These are phyloP conservation scores for Trypanosoma conorhini DNA, from an alignment of 208 protist species.

Conservation along the genomic window DNA sequence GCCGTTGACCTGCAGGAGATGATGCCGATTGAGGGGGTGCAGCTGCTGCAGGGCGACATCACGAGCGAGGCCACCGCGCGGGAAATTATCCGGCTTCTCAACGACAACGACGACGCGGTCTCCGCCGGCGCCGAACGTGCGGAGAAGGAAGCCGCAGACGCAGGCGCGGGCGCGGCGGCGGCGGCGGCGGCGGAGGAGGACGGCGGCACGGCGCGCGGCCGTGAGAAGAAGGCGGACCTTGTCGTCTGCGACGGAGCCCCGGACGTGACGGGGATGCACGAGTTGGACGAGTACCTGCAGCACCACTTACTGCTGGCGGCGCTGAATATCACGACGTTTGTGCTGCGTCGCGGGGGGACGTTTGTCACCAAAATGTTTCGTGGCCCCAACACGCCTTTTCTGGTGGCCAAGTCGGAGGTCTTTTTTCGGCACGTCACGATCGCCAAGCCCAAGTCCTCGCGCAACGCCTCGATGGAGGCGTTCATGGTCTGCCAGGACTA, in stretches of 20 bases:
- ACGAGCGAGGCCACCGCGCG: constrained; percentile 80
- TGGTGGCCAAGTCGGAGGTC: constrained; percentile 94
- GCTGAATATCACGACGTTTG: constrained; percentile 97
- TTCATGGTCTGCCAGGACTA: constrained; percentile 96
- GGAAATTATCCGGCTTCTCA: constrained; percentile 93
- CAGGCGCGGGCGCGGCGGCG: not conserved
- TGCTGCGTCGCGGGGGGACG: constrained; percentile 92
- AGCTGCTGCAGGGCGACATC: constrained; percentile 89
- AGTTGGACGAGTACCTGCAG: constrained; percentile 99
- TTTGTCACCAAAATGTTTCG: constrained; percentile 99
- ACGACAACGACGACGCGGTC: constrained; percentile 39
- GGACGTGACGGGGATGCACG: constrained; percentile 99
- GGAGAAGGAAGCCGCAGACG: too few relatives aligned
- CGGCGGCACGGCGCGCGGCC: not conserved
- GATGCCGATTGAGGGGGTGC: constrained; percentile 98
- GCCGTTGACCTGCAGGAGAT: constrained; percentile 99
- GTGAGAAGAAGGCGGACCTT: constrained; percentile 90
- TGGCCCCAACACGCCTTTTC: constrained; percentile 93
- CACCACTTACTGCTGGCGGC: constrained; percentile 97
- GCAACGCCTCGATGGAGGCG: constrained; percentile 96
- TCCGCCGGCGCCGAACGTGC: too few relatives aligned
- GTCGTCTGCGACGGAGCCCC: constrained; percentile 99
- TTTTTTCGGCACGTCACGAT: constrained; percentile 97
- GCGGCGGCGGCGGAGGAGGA: not conserved
- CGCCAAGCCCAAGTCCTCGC: constrained; percentile 96